Evolutionary conservation across 116 monocot genomes (phyloP).

Genomic region (Trichopus zeylanicus): DNA sequence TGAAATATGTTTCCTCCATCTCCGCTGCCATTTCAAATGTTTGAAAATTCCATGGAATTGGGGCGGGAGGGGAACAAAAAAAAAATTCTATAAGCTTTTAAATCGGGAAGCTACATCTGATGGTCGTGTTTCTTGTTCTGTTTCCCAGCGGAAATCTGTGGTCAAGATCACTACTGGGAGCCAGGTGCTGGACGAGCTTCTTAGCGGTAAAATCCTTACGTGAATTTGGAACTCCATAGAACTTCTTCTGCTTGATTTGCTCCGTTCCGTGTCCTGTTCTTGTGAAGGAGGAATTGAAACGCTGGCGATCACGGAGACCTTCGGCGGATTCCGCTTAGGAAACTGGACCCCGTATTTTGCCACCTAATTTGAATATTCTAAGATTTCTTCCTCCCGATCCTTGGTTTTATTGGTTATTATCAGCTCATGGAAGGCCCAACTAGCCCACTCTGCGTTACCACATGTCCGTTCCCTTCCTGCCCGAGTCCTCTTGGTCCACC

Average conservation of each 20-base stretch:
- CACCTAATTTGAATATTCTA: too few relatives aligned
- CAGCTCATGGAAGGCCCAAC: slow-evolving; percentile 96
- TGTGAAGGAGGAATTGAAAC: slow-evolving; percentile 91
- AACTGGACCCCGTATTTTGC: too few relatives aligned
- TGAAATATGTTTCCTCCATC: too few relatives aligned
- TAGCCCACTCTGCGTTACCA: slow-evolving; percentile 98
- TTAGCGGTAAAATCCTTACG: slow-evolving; percentile 54
- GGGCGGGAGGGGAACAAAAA: too few relatives aligned
- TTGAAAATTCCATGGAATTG: too few relatives aligned
- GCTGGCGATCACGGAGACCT: slow-evolving; percentile 88
- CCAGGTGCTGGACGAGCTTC: slow-evolving; percentile 86
- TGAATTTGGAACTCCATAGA: too few relatives aligned
- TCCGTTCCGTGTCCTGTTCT: too few relatives aligned
- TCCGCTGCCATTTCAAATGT: too few relatives aligned
- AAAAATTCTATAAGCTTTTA: too few relatives aligned
- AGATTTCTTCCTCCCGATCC: not conserved
- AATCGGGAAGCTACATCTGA: too few relatives aligned
- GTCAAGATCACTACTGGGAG: slow-evolving; percentile 91
- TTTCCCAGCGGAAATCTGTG: slow-evolving; percentile 87
- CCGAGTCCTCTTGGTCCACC: not conserved
- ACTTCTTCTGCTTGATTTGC: too few relatives aligned
- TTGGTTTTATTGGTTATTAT: not conserved
- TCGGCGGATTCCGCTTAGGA: slow-evolving; percentile 81
- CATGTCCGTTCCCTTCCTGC: slow-evolving; percentile 44
- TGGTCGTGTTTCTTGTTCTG: not conserved